Evolutionary conservation across 1,284 basidiomycete species (phyloP).

Genomic region (Naganishia albida): DNA sequence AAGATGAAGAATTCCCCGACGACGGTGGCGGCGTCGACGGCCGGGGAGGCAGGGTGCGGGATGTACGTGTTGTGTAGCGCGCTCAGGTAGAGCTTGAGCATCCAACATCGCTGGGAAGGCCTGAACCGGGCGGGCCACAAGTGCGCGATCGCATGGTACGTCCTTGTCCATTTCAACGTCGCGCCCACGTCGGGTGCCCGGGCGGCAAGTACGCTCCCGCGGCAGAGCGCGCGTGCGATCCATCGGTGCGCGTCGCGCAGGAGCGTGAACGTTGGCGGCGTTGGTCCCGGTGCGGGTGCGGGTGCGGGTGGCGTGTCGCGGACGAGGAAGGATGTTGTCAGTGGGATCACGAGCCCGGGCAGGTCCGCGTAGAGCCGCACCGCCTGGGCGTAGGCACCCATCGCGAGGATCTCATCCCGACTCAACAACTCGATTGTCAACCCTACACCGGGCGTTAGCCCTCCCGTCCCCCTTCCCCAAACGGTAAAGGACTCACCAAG

Average conservation of each 20-base stretch:
- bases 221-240: conserved; percentile 47
- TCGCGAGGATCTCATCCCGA: conserved; percentile 33
- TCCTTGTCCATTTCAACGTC: conserved; percentile 63
- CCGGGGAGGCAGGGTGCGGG: conserved; percentile 51
- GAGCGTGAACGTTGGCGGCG: neutral
- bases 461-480: neutral
- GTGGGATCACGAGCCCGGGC: conserved; percentile 29
- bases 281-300: neutral
- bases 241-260: conserved; percentile 48
- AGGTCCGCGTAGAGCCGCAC: conserved; percentile 35
- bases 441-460: conserved; percentile 32
- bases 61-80: conserved; percentile 61
- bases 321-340: conserved; percentile 35
- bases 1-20: conserved; percentile 17
- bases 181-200: conserved; percentile 44
- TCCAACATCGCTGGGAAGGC: conserved; percentile 67
- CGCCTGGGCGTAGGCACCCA: conserved; percentile 42
- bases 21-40: conserved; percentile 10
- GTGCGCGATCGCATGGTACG: conserved; percentile 63
- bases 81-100: conserved; percentile 70
- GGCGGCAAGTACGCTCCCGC: conserved; percentile 54
- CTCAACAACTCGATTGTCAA: conserved; percentile 40
- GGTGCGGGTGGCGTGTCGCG: conserved; percentile 2
- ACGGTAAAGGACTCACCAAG: conserved; percentile 47
- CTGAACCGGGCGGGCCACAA: conserved; percentile 76